A percentile compares a stretch with the other conserved stretches of the same genome.
These are phyloP conservation scores for Aspergillus intermedius DNA, from an alignment of 2,329 filamentous ascomycete species.

Conservation along the genomic window DNA sequence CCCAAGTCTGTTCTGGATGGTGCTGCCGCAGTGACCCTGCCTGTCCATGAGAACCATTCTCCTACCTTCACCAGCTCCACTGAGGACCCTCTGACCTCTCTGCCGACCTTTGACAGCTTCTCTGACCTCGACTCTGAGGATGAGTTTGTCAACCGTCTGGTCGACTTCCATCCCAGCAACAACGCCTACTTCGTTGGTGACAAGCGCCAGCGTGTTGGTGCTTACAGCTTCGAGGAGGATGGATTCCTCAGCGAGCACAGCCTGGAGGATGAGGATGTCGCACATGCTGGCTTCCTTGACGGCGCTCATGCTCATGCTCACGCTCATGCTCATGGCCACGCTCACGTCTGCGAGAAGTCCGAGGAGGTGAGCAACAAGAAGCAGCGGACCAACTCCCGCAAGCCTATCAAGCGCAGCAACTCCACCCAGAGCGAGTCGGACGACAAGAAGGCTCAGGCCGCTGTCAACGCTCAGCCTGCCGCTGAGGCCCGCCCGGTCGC, in stretches of 20 bases:
- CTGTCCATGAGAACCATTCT: constrained; percentile 31
- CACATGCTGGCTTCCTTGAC: constrained; percentile 56
- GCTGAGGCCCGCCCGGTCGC: constrained; percentile 35
- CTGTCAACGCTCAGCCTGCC: constrained; percentile 31
- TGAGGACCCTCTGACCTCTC: constrained; percentile 49
- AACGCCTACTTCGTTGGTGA: constrained; percentile 55
- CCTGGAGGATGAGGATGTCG: constrained; percentile 63
- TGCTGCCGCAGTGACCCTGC: constrained; percentile 31
- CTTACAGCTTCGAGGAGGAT: constrained; percentile 68
- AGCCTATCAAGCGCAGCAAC: constrained; percentile 27
- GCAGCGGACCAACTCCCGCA: constrained; percentile 39
- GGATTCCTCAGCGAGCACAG: constrained; percentile 70
- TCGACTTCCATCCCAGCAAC: constrained; percentile 58
- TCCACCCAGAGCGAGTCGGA: constrained; percentile 25
- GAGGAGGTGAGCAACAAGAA: constrained; percentile 45
- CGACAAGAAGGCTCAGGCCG: constrained; percentile 23
- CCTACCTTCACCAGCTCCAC: constrained; percentile 36
- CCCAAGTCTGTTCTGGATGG: constrained; percentile 29
- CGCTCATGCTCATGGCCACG: constrained; percentile 7
- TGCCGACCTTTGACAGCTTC: constrained; percentile 74
- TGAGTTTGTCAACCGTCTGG: constrained; percentile 69
- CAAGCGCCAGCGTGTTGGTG: constrained; percentile 67
- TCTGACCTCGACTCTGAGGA: constrained; percentile 89
- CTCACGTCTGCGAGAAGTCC: constrained; percentile 38
- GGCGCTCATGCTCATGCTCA: constrained; percentile 32